A percentile compares a stretch with the other conserved stretches of the same genome.
These are phyloP conservation scores for Tagetes patula DNA, from an alignment of 129 eudicot species.

Conservation along the genomic window DNA sequence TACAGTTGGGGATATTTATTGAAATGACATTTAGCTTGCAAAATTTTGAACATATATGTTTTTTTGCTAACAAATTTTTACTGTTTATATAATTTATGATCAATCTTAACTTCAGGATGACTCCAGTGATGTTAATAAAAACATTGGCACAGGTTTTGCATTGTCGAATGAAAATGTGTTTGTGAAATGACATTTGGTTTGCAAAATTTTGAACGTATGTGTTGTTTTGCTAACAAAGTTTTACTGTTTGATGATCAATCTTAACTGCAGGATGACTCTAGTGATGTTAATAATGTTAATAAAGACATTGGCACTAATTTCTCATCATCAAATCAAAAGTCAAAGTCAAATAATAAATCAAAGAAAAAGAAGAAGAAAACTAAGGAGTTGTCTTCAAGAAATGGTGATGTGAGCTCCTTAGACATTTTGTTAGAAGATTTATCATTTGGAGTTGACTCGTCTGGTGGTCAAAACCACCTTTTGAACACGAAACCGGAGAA, in stretches of 20 bases:
- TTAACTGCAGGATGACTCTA: constrained; percentile 43
- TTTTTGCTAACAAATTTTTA: not conserved
- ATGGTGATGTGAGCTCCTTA: constrained; percentile 25
- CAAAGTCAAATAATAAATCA: constrained; percentile 81
- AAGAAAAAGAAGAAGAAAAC: constrained; percentile 59
- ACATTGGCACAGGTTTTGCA: constrained; percentile 12
- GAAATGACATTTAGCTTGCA: not conserved
- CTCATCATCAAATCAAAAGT: constrained; percentile 40
- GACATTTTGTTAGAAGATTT: constrained; percentile 42
- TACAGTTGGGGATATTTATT: no score
- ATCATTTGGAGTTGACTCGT: constrained; percentile 48
- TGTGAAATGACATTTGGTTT: not conserved
- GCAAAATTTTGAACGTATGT: not conserved
- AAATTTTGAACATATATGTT: not conserved
- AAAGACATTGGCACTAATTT: constrained; percentile 26
- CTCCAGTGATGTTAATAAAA: constrained; percentile 31
- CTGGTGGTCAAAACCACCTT: constrained; percentile 28
- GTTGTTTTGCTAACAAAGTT: not conserved
- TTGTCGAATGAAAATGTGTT: constrained; percentile 33
- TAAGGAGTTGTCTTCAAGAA: constrained; percentile 35
- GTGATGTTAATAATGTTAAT: constrained; percentile 26
- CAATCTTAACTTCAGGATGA: constrained; percentile 41
- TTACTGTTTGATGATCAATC: not conserved
- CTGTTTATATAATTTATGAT: not conserved
- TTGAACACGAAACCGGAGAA: constrained; percentile 32